Evolutionary conservation across 495 filamentous ascomycete species (phyloP).

Genomic region (Daldinia loculata): DNA sequence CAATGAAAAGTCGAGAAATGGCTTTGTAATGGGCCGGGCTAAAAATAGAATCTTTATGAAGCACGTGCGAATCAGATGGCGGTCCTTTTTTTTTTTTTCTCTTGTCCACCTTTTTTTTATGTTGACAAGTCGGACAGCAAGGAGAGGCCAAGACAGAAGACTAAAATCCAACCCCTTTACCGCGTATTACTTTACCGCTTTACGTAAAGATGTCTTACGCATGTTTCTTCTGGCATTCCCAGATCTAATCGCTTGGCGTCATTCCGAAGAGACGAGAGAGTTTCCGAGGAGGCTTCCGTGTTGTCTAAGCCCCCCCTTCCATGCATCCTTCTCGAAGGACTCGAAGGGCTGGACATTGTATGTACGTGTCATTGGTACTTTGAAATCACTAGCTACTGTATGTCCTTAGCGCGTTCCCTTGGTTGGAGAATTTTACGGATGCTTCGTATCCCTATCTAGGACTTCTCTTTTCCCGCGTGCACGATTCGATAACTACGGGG

Average conservation of each 20-base stretch:
- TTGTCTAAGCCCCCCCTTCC: slow-evolving; percentile 42
- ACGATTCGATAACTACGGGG: not conserved
- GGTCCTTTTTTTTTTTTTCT: not conserved
- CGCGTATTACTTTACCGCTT: slow-evolving; percentile 27
- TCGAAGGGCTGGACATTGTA: slow-evolving; percentile 1
- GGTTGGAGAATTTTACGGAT: slow-evolving; percentile 3
- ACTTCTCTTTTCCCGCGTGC: not conserved
- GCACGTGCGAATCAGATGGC: slow-evolving; percentile 32
- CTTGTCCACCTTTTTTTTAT: slow-evolving; percentile 6
- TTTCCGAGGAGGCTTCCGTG: slow-evolving; percentile 6
- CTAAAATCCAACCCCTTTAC: slow-evolving; percentile 29
- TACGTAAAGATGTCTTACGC: slow-evolving; percentile 14
- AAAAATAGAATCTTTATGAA: slow-evolving; percentile 42
- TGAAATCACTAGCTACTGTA: slow-evolving; percentile 14
- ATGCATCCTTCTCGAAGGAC: slow-evolving; percentile 41
- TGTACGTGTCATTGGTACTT: not conserved
- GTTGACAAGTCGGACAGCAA: not conserved
- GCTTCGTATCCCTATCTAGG: not conserved
- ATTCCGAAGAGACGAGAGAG: slow-evolving; percentile 5
- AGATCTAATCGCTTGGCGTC: slow-evolving; percentile 35
- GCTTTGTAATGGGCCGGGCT: slow-evolving; percentile 34
- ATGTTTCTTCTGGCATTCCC: not conserved
- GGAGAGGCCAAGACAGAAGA: slow-evolving; percentile 5
- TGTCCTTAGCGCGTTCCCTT: not conserved
- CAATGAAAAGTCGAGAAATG: slow-evolving; percentile 18